Base-by-base conservation (phyloP, 805 yeast species). In the Pachysolen tannophilus region DNA sequence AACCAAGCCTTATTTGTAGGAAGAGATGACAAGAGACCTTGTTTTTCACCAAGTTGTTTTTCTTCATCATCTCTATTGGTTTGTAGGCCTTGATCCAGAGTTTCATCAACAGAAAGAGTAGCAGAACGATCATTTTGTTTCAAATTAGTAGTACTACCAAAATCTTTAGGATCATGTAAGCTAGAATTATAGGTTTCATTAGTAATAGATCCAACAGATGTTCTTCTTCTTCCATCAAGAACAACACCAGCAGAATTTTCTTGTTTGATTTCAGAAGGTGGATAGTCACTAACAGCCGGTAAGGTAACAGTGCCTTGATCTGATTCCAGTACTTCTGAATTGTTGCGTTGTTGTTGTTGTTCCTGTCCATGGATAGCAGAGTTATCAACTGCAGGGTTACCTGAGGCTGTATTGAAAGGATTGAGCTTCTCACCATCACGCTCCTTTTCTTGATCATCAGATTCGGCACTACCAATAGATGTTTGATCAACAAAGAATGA, bases 401-500 rank as follows among this genome's bases (percentile, higher is more conserved):
- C n/a, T n/a, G n/a, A n/a, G n/a, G n/a, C n/a, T n/a, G n/a, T n/a
- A n/a, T n/a, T n/a, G n/a, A n/a, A n/a, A n/a, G n/a, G n/a, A n/a
- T n/a, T n/a, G n/a, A n/a, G n/a, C n/a, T n/a, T n/a, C n/a, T 33
- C 41, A 23, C 37, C 17, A 27, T 20, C 34, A 25, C 13, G 5
- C 13, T 7, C 16, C 13, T 28, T 28, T 6, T 20, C 33, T 3
- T n/a, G 15, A 26, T 20, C 20, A 11, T 8, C 23, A 10, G 8
- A 18, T 21, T 20, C 11, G 18, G 20, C 11, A n/a, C 21, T 7
- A 10, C n/a, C 50, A 13, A 47, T 37, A 37, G 53, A 49, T 10
- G 68, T 66, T 32, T 67, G 68, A 37, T 56, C 52, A 67, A 68
- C 62, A 46, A 60, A 65, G 47, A 60, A 55, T 24, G 45, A 37